Evolutionary conservation across 176 grass and related monocot species (phyloP).

Genomic region (Ensete glaucum): DNA sequence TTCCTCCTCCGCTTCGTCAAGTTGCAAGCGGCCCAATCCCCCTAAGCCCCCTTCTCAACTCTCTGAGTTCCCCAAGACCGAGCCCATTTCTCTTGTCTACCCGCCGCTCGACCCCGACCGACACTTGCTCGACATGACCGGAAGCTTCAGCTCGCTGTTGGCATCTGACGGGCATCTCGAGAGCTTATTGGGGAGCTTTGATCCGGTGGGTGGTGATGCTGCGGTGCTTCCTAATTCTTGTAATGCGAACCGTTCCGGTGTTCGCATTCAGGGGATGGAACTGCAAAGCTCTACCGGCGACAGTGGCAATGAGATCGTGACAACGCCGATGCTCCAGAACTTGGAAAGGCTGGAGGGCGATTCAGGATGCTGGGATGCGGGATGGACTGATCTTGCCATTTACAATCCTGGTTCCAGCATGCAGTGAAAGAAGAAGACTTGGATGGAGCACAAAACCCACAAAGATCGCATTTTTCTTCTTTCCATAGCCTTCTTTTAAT

Average conservation of each 20-base stretch:
- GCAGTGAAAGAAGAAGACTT: constrained; percentile 1
- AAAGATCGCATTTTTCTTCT: not conserved
- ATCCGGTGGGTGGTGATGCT: not conserved
- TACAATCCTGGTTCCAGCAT: not conserved
- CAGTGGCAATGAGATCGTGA: not conserved
- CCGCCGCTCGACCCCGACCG: not conserved
- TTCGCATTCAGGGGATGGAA: not conserved
- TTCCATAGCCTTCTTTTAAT: constrained; percentile 1
- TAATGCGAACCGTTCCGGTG: not conserved
- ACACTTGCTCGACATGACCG: not conserved
- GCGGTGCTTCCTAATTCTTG: not conserved
- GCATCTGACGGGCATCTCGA: not conserved
- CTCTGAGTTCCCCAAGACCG: not conserved
- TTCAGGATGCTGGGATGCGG: not conserved
- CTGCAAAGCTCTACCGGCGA: not conserved
- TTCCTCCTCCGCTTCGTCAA: not conserved
- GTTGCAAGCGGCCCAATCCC: not conserved
- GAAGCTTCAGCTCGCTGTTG: not conserved
- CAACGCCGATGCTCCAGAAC: not conserved
- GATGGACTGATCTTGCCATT: constrained; percentile 1
- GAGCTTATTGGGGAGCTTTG: not conserved
- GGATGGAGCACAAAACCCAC: not conserved
- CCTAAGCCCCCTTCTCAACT: not conserved
- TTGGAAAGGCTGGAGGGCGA: not conserved
- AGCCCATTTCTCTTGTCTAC: not conserved